Base-by-base conservation (phyloP, 2,329 filamentous ascomycete species). In the Metarhizium sp. region DNA sequence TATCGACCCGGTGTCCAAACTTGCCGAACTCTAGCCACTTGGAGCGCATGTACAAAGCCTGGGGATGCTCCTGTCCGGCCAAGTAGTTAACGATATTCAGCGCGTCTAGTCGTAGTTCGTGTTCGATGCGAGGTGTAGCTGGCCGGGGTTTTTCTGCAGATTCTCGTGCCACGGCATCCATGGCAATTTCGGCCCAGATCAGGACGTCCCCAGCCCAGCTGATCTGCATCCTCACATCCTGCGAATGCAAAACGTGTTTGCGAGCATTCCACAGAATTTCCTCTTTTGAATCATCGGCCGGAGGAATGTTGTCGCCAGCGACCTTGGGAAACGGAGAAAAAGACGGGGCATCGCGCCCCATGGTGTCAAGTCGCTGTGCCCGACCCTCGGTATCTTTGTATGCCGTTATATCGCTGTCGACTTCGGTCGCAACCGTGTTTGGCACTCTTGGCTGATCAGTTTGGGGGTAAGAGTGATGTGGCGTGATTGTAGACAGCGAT, bases 21-120 rank as follows among this genome's bases (percentile, higher is more conserved):
- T 96, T 95, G 63, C 94, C 94, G 77, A 97, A 99, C 69, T 99
- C 94, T 52, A 95, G 78, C 94, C 94, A 99, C 80, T 95, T 96
- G 57, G 91, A 90, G 64, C 85, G 85, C 76, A 97, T 90, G 69
- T 97, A 99, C 61, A 95, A 84, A 29, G 94, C 94, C 66, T 94
- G 91, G 29, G 94, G 94, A 64, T 99, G 94, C 59, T 87, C 84
- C 69, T 99, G 94, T 53, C 92, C 87, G 29, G 92, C 88, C 40
- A 99, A 77, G 68, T 96, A 96, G 55, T 81, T 82, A 63, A 96
- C 87, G 59, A 99, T 94, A 67, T 92, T 96, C 73, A 96, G 80
- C 36, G 94, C 91, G 69, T 99, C 94, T 51, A 87, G 75, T 59
- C 87, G 86, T 60, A 99, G 77, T 66, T 96, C 90, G 66, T 95